These are phyloP conservation scores for Nakataea oryzae DNA, from an alignment of 2,329 filamentous ascomycete species.

Conservation along the genomic window DNA sequence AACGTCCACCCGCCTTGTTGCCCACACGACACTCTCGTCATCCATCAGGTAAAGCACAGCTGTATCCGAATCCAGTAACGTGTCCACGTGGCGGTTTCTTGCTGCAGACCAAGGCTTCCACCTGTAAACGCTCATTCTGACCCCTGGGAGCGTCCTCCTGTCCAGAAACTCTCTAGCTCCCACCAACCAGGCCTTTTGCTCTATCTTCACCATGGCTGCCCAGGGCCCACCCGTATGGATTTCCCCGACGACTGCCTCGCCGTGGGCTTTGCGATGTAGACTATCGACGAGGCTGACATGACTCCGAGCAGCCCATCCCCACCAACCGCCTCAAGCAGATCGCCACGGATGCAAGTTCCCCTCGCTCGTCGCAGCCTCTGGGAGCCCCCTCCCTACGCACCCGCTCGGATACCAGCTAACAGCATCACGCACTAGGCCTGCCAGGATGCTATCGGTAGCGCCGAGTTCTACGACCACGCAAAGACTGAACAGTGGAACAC, in stretches of 20 bases:
- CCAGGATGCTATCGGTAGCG: conserved; percentile 61
- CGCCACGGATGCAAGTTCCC: conserved; percentile 60
- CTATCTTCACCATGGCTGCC: conserved; percentile 6
- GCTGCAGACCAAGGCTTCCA: background rate
- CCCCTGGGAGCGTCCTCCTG: background rate
- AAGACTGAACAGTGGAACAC: conserved; percentile 86
- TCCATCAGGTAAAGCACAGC: background rate
- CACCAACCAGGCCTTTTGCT: background rate
- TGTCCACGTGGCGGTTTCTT: background rate
- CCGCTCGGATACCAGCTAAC: background rate
- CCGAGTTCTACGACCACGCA: conserved; percentile 76
- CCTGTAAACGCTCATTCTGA: background rate
- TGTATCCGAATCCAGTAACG: background rate
- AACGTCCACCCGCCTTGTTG: background rate
- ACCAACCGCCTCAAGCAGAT: conserved; percentile 75
- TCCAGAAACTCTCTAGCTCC: background rate
- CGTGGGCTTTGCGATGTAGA: background rate
- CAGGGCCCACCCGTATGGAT: conserved; percentile 6
- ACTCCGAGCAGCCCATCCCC: conserved; percentile 53
- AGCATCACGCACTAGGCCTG: conserved; percentile 53
- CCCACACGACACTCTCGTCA: background rate
- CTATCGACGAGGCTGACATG: background rate
- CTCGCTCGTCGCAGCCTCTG: background rate
- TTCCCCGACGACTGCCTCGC: background rate
- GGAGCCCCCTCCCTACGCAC: too few relatives aligned